A percentile compares a stretch with the other conserved stretches of the same genome.
Evolutionary conservation across 108 stramenopile genomes (phyloP).

Genomic region (Schizochytrium sp.): DNA sequence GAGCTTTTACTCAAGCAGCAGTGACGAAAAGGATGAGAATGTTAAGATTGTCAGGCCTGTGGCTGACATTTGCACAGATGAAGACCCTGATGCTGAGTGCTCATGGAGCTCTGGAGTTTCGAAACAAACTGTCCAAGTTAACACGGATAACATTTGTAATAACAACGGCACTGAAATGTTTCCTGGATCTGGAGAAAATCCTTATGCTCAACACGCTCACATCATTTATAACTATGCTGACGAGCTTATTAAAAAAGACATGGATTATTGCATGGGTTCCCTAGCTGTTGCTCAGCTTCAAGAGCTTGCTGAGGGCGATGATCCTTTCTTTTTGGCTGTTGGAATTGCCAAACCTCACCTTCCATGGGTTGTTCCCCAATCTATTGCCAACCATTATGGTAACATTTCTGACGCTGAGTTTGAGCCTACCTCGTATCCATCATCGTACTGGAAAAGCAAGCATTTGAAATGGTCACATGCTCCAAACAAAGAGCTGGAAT

Average conservation of each 20-base stretch:
- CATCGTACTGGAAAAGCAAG: not conserved
- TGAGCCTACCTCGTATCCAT: constrained; percentile 20
- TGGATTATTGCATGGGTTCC: not conserved
- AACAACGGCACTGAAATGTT: not conserved
- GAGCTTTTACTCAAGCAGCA: not conserved
- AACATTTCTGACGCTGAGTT: not conserved
- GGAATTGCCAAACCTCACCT: constrained; percentile 61
- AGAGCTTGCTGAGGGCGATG: constrained; percentile 29
- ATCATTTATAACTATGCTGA: not conserved
- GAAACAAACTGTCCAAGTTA: not conserved
- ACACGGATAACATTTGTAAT: not conserved
- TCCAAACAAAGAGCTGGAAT: not conserved
- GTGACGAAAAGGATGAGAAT: not conserved
- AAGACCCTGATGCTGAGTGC: not conserved
- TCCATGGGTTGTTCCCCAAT: constrained; percentile 31
- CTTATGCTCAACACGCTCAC: not conserved
- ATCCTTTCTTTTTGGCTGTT: constrained; percentile 60
- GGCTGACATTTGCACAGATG: not conserved
- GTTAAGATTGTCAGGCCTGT: not conserved
- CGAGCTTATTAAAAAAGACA: not conserved
- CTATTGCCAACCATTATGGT: not conserved
- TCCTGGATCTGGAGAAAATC: constrained; percentile 26
- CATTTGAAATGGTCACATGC: not conserved
- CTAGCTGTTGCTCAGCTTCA: not conserved
- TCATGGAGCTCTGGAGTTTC: not conserved